These are phyloP conservation scores for Vitis cinerea DNA, from an alignment of 164 flowering plant species.

Conservation along the genomic window DNA sequence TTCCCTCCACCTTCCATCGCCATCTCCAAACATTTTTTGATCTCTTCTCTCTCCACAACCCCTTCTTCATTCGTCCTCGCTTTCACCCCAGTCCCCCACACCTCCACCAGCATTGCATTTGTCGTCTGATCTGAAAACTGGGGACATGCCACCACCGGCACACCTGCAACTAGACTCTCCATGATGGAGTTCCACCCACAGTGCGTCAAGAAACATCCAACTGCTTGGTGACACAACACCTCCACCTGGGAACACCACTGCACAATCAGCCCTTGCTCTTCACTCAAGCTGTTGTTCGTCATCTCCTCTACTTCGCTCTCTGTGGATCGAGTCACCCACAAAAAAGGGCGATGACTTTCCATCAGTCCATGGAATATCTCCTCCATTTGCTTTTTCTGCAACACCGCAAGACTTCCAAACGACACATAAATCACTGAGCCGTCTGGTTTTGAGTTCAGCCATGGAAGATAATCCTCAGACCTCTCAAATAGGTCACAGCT, in stretches of 20 bases:
- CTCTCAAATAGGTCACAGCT: conserved; percentile 8
- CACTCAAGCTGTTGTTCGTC: conserved; percentile 7
- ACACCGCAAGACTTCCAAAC: conserved; percentile 11
- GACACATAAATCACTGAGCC: conserved; percentile 20
- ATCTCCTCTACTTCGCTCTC: not conserved
- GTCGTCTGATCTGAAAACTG: conserved; percentile 55
- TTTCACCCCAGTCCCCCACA: conserved; percentile 53
- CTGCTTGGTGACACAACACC: conserved; percentile 45
- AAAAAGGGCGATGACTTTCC: conserved; percentile 14
- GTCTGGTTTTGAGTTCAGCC: conserved; percentile 19
- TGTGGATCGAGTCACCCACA: conserved; percentile 28
- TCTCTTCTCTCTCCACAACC: conserved; percentile 42
- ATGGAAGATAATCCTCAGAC: conserved; percentile 6
- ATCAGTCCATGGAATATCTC: conserved; percentile 22
- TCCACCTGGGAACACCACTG: conserved; percentile 60
- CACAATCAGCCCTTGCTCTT: conserved; percentile 37
- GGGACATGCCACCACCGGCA: conserved; percentile 57
- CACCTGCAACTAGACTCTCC: conserved; percentile 51
- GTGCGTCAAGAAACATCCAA: conserved; percentile 66
- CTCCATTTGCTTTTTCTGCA: conserved; percentile 17
- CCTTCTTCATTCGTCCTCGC: conserved; percentile 26
- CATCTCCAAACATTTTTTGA: conserved; percentile 44
- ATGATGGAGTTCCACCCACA: conserved; percentile 75
- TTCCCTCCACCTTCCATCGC: conserved; percentile 46
- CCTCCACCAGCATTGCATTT: conserved; percentile 60